A percentile compares a stretch with the other conserved stretches of the same genome.
Evolutionary conservation across 345 rosid species (phyloP).

Genomic region (Psidium friedrichsthalianum): DNA sequence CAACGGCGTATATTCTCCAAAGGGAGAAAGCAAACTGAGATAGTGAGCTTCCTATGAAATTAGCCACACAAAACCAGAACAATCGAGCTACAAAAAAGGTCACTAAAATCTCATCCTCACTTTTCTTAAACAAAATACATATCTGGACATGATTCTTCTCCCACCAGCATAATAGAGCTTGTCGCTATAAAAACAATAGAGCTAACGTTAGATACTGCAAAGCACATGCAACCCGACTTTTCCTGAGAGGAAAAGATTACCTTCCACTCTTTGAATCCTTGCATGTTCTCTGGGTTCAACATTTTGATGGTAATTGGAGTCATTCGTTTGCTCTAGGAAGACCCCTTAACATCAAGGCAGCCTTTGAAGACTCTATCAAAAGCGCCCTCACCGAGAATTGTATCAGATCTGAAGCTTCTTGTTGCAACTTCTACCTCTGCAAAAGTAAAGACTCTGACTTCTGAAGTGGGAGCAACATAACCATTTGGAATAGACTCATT

Average conservation of each 20-base stretch:
- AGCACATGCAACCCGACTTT: neutral
- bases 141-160: neutral
- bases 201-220: neutral
- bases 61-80: neutral
- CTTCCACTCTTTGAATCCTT: conserved; percentile 5
- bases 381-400: neutral
- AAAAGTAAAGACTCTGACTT: neutral
- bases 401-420: neutral
- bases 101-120: neutral
- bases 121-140: neutral
- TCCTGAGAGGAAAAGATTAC: neutral
- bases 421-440: neutral
- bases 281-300: neutral
- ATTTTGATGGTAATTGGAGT: neutral
- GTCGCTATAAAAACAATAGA: too few species aligned
- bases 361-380: conserved; percentile 1
- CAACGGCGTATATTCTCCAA: too few species aligned
- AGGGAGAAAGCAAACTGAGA: neutral
- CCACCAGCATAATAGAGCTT: neutral
- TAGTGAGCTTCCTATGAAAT: neutral
- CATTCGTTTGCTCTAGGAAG: neutral
- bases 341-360: neutral
- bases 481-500: neutral
- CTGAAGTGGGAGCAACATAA: neutral
- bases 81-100: neutral